phyloP scores from a whole-genome alignment of 1,284 basidiomycete species.

The Gastroboletus turbinatus region DNA sequence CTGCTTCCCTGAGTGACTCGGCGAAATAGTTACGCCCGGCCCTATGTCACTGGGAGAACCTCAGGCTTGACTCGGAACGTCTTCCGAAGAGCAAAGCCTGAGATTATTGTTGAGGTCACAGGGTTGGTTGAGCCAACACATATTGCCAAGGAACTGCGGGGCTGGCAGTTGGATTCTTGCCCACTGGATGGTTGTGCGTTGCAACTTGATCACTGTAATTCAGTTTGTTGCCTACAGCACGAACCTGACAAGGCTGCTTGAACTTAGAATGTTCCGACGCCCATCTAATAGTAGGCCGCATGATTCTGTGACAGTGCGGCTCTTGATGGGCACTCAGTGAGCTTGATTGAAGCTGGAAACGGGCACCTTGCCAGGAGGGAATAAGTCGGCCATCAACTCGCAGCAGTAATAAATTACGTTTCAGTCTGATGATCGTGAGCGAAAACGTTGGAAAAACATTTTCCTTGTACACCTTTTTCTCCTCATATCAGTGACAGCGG shows the following conservation, averaged over 20 bases:
- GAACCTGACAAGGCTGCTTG: neutral
- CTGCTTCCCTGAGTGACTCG: neutral
- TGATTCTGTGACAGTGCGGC: neutral
- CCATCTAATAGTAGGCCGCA: neutral
- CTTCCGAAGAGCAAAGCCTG: neutral
- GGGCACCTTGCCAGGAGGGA: neutral
- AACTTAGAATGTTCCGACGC: neutral
- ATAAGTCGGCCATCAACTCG: neutral
- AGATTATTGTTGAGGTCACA: neutral
- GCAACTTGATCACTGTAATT: neutral
- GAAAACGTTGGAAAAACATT: neutral
- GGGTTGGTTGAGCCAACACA: neutral
- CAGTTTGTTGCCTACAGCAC: neutral
- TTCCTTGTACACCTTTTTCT: neutral
- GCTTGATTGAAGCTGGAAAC: too few species aligned
- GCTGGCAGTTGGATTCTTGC: neutral
- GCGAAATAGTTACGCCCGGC: neutral
- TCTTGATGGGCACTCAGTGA: neutral
- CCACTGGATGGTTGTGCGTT: neutral
- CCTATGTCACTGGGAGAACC: too few species aligned
- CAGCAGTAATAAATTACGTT: neutral
- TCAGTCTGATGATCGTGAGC: too few species aligned
- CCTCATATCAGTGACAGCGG: neutral
- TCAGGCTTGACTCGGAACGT: too few species aligned
- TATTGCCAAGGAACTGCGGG: neutral